Conservation (phyloP, 2,329 filamentous ascomycete species). For the Epichloe sibirici region DNA sequence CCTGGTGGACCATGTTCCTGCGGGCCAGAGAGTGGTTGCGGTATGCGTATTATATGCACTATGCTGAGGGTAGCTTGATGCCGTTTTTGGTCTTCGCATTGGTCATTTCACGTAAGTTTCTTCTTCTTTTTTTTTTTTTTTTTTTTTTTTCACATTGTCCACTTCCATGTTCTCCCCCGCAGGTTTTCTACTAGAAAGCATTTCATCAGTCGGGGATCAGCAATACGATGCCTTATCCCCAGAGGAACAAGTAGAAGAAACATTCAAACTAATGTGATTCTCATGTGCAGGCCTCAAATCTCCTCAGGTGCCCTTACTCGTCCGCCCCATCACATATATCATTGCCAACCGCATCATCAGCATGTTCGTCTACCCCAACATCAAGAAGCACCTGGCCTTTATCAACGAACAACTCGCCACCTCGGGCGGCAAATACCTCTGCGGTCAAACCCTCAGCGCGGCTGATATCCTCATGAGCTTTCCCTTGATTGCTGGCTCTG, state of each 20-base stretch:
- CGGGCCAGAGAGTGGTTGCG: constrained; percentile 40
- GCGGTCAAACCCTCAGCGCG: constrained; percentile 34
- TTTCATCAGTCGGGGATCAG: not conserved
- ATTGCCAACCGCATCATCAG: constrained; percentile 30
- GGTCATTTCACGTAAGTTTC: constrained; percentile 40
- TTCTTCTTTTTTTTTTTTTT: not conserved
- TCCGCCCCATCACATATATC: constrained; percentile 37
- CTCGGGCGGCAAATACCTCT: constrained; percentile 35
- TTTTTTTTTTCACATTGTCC: not conserved
- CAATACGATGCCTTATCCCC: not conserved
- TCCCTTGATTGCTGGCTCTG: constrained; percentile 32
- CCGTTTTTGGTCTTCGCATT: constrained; percentile 52
- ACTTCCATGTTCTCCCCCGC: not conserved
- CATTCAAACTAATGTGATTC: not conserved
- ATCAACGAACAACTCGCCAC: constrained; percentile 36
- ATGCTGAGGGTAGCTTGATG: constrained; percentile 76
- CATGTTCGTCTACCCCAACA: constrained; percentile 34
- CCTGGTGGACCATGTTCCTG: constrained; percentile 51
- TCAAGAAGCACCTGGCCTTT: constrained; percentile 34
- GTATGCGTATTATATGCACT: constrained; percentile 65
- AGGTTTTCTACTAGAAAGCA: not conserved
- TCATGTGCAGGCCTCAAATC: constrained; percentile 28
- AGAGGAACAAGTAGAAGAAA: not conserved
- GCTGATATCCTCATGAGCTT: constrained; percentile 44
- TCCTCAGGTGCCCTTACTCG: constrained; percentile 35